Evolutionary conservation across 768 basidiomycete species (phyloP).

Genomic region (Pleurotus eryngii): DNA sequence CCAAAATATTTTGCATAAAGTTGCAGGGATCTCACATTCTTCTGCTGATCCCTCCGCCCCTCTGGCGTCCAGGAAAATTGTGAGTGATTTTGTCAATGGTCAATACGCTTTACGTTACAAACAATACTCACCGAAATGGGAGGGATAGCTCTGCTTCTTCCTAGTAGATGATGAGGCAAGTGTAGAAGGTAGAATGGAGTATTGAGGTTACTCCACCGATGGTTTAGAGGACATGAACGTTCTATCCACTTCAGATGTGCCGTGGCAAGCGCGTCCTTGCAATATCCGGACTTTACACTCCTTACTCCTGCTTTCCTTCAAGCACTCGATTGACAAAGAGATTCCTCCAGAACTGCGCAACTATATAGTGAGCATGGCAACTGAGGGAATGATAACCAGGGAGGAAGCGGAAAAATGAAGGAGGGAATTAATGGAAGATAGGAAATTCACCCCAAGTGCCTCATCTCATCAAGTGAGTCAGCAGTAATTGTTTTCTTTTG

Average conservation of each 20-base stretch:
- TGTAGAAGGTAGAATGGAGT: background rate
- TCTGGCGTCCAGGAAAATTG: background rate
- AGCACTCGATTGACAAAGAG: background rate
- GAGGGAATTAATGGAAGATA: constrained; percentile 1
- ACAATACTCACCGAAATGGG: background rate
- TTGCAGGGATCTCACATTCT: background rate
- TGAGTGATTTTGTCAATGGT: background rate
- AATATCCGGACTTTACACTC: background rate
- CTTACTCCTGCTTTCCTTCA: background rate
- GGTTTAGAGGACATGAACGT: background rate
- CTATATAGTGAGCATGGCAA: background rate
- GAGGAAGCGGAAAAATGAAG: background rate
- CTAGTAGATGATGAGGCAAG: background rate
- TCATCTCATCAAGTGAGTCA: background rate
- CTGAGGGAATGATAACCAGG: background rate
- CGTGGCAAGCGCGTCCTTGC: background rate
- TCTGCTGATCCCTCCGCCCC: background rate
- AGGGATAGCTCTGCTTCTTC: background rate
- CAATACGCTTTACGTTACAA: background rate
- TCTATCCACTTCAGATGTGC: background rate
- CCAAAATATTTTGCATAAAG: background rate
- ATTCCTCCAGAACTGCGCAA: background rate
- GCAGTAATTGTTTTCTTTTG: background rate
- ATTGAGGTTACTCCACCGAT: background rate
- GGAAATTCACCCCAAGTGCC: background rate